Base-by-base conservation (phyloP, 2,329 filamentous ascomycete genomes). In the Aotearoamyces nothofagi region DNA sequence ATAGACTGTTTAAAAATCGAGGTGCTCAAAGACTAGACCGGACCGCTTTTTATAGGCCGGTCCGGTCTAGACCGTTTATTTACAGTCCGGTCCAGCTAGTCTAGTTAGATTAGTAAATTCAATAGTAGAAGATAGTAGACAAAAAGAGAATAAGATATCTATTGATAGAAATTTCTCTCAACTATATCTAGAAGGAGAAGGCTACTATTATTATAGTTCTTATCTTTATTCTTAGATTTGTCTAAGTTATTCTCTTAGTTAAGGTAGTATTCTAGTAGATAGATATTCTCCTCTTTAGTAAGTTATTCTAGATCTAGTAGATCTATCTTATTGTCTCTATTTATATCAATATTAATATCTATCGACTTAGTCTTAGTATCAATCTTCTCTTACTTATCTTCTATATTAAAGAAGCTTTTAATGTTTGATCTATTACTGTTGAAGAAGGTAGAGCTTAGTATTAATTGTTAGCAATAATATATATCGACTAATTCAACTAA, bases 291-390 rank as follows among this genome's bases (percentile, higher is more conserved):
- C 26, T 41, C 30, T 32, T 29, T 11, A 38, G 29, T 28, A 24
- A 42, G n/a, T 37, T 24, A 40, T 28, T 24, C 20, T 15, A 15
- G 6, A 20, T 32, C 24, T 15, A 15, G 19, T n/a, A 20, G 19
- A 20, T 20, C 19, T 20, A n/a, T 10, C 14, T 17, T 17, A 17
- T 22, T 10, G 19, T 20, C 19, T 20, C 19, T n/a, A n/a, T 20
- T n/a, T 7, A 20, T n/a, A 20, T 20, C 33, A 17, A 34, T 39
- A 26, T 44, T 26, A 33, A 37, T 37, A 28, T 52, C 47, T 15
- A 44, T 52, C 31, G 46, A 50, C 30, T 39, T 29, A 26, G 35
- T 41, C 1, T 35, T 17, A 27, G 24, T 22, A 26, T 40, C 26
- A 19, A 24, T 35, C 33, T 27, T 34, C 34, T 37, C 36, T 31